Percentiles rank a stretch among this genome's conserved stretches.
Conservation (phyloP, 2,329 filamentous ascomycete genomes). For the Rhynchosporium secalis region DNA sequence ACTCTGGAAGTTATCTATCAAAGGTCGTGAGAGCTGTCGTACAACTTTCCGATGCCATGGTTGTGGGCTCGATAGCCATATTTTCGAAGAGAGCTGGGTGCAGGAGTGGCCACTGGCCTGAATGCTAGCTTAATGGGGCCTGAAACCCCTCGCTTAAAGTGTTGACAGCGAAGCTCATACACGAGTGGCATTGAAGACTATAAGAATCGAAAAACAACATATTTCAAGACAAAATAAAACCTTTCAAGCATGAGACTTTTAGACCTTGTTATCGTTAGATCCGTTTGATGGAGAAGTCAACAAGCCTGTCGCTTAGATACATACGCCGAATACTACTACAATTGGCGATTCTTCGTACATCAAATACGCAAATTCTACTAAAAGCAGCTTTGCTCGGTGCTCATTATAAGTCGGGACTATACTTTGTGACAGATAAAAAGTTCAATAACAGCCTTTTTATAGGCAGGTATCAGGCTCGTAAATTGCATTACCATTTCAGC, state of each 20-base stretch:
- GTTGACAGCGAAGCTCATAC: too few species aligned
- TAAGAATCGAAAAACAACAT: too few species aligned
- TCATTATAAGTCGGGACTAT: too few species aligned
- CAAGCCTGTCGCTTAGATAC: neutral
- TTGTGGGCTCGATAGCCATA: neutral
- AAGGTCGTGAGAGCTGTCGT: neutral
- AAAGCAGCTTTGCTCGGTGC: too few species aligned
- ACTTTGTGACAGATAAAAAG: neutral
- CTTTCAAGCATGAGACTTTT: too few species aligned
- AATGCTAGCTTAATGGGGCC: conserved; percentile 2
- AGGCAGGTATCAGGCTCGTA: neutral
- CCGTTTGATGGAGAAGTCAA: neutral
- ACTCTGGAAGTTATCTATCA: neutral
- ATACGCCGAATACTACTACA: too few species aligned
- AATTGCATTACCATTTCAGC: neutral
- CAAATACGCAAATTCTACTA: too few species aligned
- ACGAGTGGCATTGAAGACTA: too few species aligned
- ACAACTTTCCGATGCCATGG: neutral
- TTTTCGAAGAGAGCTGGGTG: neutral
- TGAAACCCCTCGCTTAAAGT: neutral
- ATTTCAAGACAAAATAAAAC: too few species aligned
- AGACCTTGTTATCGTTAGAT: too few species aligned
- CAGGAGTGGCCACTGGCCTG: neutral
- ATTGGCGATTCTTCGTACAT: too few species aligned
- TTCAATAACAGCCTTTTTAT: neutral